These are phyloP conservation scores for Pseudonitzschia delicatissima DNA, from an alignment of 108 stramenopile species.

Conservation along the genomic window DNA sequence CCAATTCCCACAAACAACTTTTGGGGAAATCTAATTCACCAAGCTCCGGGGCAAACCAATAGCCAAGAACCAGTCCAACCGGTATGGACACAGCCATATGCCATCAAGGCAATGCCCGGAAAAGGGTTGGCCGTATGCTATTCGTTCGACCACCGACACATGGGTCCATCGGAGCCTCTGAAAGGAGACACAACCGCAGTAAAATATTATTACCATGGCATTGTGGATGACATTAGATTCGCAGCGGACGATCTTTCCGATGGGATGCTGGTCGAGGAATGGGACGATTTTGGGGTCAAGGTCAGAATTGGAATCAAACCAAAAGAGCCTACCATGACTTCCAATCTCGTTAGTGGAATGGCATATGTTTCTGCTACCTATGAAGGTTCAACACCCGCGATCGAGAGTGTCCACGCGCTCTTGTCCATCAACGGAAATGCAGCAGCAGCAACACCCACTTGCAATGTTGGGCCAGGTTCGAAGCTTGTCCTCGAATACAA, in stretches of 20 bases:
- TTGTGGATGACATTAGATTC: not conserved
- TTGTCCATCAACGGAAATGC: not conserved
- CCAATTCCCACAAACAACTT: conserved; percentile 7
- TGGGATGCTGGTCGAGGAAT: not conserved
- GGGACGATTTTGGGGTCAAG: conserved; percentile 7
- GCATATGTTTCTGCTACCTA: conserved; percentile 9
- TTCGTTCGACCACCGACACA: not conserved
- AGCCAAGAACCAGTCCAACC: not conserved
- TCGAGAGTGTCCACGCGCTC: not conserved
- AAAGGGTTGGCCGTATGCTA: not conserved
- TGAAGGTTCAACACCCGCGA: not conserved
- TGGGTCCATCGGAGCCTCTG: not conserved
- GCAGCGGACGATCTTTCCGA: not conserved
- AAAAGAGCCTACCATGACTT: not conserved
- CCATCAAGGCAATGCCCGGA: not conserved
- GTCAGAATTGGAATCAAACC: not conserved
- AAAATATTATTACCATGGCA: not conserved
- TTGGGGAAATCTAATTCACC: conserved; percentile 5
- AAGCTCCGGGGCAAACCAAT: not conserved
- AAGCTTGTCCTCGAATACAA: conserved; percentile 1
- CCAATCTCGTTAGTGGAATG: conserved; percentile 12
- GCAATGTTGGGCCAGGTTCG: not conserved
- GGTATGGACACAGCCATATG: not conserved
- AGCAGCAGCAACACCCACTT: not conserved
- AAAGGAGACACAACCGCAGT: too few species aligned